Conservation (phyloP, 805 yeast genomes). For the Barnettozyma wickerhamii region DNA sequence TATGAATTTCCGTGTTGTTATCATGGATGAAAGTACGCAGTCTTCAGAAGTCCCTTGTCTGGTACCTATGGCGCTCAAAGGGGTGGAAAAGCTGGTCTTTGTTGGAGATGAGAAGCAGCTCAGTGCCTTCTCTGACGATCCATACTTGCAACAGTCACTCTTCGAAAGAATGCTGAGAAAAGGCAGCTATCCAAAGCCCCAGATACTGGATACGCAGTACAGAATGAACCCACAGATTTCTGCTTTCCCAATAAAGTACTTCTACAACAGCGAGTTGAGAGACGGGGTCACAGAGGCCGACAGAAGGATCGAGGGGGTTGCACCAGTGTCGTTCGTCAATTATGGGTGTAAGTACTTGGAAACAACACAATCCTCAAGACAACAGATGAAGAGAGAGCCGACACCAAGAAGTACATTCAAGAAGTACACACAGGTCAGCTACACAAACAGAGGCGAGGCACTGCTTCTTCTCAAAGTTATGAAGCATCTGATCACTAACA, state of each 20-base stretch:
- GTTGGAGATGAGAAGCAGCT: conserved; percentile 76
- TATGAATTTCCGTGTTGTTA: neutral
- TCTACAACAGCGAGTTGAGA: conserved; percentile 44
- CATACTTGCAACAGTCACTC: conserved; percentile 58
- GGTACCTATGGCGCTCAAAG: conserved; percentile 65
- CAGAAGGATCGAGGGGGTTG: conserved; percentile 36
- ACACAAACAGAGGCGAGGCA: neutral
- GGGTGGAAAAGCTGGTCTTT: conserved; percentile 60
- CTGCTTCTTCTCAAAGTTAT: neutral
- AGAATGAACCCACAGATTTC: conserved; percentile 64
- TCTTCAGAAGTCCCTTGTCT: conserved; percentile 68
- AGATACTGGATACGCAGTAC: conserved; percentile 65
- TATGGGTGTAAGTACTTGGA: neutral
- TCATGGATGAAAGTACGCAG: conserved; percentile 64
- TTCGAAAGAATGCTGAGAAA: conserved; percentile 63
- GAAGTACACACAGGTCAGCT: neutral
- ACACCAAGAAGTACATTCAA: neutral
- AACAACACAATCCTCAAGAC: too few relatives aligned
- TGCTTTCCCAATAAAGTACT: conserved; percentile 49
- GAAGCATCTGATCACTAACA: neutral
- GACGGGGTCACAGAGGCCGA: conserved; percentile 57
- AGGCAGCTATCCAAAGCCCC: conserved; percentile 55
- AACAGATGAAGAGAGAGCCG: neutral
- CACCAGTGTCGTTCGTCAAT: neutral
- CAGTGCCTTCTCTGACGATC: conserved; percentile 65